phyloP scores from a whole-genome alignment of 1,284 basidiomycete genomes.

The Naganishia sp. region DNA sequence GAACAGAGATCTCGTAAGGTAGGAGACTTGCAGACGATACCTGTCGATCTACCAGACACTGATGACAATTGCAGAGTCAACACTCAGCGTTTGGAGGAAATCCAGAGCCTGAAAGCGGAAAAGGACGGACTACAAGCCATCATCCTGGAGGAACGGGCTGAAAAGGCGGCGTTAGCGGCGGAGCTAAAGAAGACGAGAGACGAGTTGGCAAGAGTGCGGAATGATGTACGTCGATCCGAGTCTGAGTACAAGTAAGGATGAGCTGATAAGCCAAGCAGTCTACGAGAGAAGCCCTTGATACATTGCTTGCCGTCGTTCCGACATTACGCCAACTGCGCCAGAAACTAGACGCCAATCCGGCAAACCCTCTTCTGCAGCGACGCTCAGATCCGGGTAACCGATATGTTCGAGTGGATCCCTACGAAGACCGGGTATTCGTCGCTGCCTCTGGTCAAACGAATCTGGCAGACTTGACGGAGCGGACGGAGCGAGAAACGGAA shows the following conservation, averaged over 20 bases:
- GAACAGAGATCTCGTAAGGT: conserved; percentile 48
- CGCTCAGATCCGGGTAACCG: conserved; percentile 4
- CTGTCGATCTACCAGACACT: neutral
- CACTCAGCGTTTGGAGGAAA: conserved; percentile 37
- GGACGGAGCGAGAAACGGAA: conserved; percentile 35
- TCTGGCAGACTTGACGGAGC: conserved; percentile 39
- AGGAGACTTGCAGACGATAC: neutral
- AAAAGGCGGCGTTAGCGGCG: conserved; percentile 35
- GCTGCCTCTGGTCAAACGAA: conserved; percentile 33
- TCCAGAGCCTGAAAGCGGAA: conserved; percentile 41
- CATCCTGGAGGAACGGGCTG: conserved; percentile 38
- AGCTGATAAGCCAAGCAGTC: conserved; percentile 26
- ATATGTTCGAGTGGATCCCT: conserved; percentile 34
- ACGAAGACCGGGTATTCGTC: conserved; percentile 36
- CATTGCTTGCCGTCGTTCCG: conserved; percentile 39
- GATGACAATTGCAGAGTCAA: conserved; percentile 39
- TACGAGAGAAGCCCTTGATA: conserved; percentile 38
- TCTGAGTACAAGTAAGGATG: neutral
- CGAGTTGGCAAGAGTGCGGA: conserved; percentile 32
- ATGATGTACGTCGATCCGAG: conserved; percentile 31
- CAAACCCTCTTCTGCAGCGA: neutral
- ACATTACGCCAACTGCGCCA: conserved; percentile 37
- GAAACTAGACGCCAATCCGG: conserved; percentile 17
- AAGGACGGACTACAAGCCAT: conserved; percentile 38
- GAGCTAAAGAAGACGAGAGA: conserved; percentile 37